Evolutionary conservation across 805 yeast species (phyloP).

Genomic region (Zygoascus biomembranicola): DNA sequence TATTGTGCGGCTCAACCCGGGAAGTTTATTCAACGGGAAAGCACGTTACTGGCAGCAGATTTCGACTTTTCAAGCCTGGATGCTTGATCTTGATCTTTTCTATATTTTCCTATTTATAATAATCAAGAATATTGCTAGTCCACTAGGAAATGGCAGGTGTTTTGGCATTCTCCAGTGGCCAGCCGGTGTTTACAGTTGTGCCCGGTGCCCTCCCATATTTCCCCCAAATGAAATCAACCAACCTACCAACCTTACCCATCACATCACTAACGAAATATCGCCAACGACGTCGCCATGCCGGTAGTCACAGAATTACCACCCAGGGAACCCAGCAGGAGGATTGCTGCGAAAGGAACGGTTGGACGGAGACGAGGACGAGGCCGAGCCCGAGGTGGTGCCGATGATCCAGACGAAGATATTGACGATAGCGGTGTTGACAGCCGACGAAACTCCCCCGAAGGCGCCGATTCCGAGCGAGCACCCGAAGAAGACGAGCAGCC

Average conservation of each 20-base stretch:
- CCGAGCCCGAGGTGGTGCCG: neutral
- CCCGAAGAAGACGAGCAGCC: conserved; percentile 1
- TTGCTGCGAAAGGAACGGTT: conserved; percentile 2
- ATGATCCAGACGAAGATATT: neutral
- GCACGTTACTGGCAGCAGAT: too few species aligned
- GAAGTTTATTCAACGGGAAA: too few species aligned
- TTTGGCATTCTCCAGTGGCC: too few species aligned
- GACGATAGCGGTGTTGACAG: neutral
- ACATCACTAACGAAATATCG: neutral
- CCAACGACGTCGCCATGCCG: conserved; percentile 2
- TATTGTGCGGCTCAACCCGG: too few species aligned
- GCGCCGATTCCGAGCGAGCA: neutral
- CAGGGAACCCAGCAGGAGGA: conserved; percentile 9
- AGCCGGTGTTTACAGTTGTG: too few species aligned
- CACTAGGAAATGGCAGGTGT: too few species aligned
- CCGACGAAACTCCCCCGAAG: neutral
- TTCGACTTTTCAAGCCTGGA: too few species aligned
- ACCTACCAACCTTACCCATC: neutral
- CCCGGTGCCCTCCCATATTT: neutral
- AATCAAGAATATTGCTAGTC: too few species aligned
- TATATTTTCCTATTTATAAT: too few species aligned
- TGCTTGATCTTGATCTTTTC: too few species aligned
- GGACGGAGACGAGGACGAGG: neutral
- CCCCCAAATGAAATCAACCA: neutral
- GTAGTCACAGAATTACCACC: conserved; percentile 8